Evolutionary conservation across 164 flowering plant genomes (phyloP).

Genomic region (Nymphaea thermarum): DNA sequence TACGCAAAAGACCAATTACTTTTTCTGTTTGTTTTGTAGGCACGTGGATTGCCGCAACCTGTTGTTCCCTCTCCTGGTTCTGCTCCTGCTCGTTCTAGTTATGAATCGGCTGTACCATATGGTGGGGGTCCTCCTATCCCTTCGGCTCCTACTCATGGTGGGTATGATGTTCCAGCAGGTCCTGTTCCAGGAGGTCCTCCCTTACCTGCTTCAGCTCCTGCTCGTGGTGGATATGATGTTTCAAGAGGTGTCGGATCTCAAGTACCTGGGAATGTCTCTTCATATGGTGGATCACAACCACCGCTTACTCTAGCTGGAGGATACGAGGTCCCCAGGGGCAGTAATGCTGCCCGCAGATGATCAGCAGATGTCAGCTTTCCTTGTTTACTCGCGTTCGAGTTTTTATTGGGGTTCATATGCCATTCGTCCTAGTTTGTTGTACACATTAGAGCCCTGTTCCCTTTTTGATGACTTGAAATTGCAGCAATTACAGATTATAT

Average conservation of each 20-base stretch:
- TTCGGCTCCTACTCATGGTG: slow-evolving; percentile 9
- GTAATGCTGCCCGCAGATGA: slow-evolving; percentile 38
- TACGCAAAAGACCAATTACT: background rate
- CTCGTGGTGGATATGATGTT: slow-evolving; percentile 18
- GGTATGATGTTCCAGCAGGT: slow-evolving; percentile 16
- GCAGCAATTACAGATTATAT: no score
- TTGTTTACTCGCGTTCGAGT: background rate
- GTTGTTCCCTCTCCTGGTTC: background rate
- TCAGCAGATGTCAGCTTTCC: background rate
- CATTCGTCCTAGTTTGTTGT: no score
- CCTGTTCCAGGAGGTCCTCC: background rate
- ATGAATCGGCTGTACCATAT: slow-evolving; percentile 4
- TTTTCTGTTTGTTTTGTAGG: slow-evolving; percentile 1
- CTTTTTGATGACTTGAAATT: no score
- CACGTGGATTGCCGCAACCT: slow-evolving; percentile 2
- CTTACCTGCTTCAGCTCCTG: slow-evolving; percentile 6
- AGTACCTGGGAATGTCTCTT: slow-evolving; percentile 23
- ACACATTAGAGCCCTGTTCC: no score
- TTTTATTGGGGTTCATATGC: background rate
- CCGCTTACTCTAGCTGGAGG: slow-evolving; percentile 35
- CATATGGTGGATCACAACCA: slow-evolving; percentile 32
- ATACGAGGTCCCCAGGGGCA: slow-evolving; percentile 29
- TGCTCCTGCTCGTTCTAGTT: background rate
- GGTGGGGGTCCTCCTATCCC: background rate
- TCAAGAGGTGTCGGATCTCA: slow-evolving; percentile 22